Percentiles rank a stretch among this genome's conserved stretches.
These are phyloP conservation scores for Bathelium albidoporum DNA, from an alignment of 495 filamentous ascomycete genomes.

Conservation along the genomic window DNA sequence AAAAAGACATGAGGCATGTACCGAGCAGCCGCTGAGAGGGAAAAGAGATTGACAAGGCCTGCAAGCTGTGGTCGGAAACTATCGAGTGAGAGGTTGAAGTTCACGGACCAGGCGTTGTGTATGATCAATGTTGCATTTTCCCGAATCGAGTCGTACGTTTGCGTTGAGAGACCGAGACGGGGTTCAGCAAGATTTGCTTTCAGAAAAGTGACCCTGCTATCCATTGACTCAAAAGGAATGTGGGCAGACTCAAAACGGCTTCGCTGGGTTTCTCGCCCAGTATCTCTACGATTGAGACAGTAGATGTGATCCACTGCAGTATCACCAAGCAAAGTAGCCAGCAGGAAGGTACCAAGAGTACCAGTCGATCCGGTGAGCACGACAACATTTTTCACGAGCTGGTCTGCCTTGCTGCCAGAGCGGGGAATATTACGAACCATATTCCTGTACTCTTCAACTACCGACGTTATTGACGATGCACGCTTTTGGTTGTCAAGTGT, in stretches of 20 bases:
- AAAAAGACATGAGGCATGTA: constrained; percentile 9
- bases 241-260: not conserved
- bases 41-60: constrained; percentile 7
- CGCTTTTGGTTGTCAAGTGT: not conserved
- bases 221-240: not conserved
- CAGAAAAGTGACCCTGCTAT: constrained; percentile 19
- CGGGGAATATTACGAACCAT: not conserved
- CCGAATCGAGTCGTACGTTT: constrained; percentile 13
- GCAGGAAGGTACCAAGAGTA: constrained; percentile 8
- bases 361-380: constrained; percentile 17
- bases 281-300: constrained; percentile 10
- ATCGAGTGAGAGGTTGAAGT: constrained; percentile 35
- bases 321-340: constrained; percentile 6
- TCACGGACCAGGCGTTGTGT: constrained; percentile 40
- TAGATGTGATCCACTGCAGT: constrained; percentile 5
- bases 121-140: constrained; percentile 27
- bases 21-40: not conserved
- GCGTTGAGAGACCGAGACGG: constrained; percentile 17
- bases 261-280: not conserved
- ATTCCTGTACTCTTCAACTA: not conserved
- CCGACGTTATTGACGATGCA: not conserved
- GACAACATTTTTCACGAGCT: constrained; percentile 2
- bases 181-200: constrained; percentile 16
- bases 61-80: constrained; percentile 21
- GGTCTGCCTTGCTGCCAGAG: not conserved